A percentile compares a stretch with the other conserved stretches of the same genome.
Evolutionary conservation across 1,284 basidiomycete genomes (phyloP).

Genomic region (Prillingera fragicola): DNA sequence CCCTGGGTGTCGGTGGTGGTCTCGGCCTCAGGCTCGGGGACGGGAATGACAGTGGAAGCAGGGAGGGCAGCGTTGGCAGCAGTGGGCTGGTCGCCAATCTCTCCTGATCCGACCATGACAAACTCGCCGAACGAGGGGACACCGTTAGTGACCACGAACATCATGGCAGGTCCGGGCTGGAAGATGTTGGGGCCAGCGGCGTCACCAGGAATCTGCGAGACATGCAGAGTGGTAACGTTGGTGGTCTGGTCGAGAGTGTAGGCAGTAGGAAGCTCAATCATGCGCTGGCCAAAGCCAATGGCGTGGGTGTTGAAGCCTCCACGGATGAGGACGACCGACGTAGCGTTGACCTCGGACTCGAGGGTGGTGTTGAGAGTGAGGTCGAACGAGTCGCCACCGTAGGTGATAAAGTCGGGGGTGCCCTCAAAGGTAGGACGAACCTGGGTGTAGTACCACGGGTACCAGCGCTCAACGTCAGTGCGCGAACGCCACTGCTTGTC

Average conservation of each 20-base stretch:
- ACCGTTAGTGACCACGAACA: slow-evolving; percentile 75
- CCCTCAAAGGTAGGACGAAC: slow-evolving; percentile 57
- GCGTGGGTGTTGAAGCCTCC: slow-evolving; percentile 92
- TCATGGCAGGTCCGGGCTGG: slow-evolving; percentile 75
- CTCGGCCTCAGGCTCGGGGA: slow-evolving; percentile 3
- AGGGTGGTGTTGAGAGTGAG: slow-evolving; percentile 59
- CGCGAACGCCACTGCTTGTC: slow-evolving; percentile 43
- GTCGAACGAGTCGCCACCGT: slow-evolving; percentile 77
- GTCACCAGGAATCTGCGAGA: slow-evolving; percentile 72
- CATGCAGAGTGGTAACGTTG: slow-evolving; percentile 67
- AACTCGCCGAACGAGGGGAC: slow-evolving; percentile 70
- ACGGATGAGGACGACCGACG: slow-evolving; percentile 73
- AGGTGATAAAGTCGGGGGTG: slow-evolving; percentile 47
- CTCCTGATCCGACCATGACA: slow-evolving; percentile 71
- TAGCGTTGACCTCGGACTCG: slow-evolving; percentile 49
- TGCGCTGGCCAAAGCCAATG: slow-evolving; percentile 57
- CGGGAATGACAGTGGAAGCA: slow-evolving; percentile 19
- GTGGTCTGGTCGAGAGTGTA: slow-evolving; percentile 69
- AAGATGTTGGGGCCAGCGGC: slow-evolving; percentile 59
- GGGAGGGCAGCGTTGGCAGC: slow-evolving; percentile 57
- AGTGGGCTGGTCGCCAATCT: slow-evolving; percentile 64
- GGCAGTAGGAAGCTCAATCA: slow-evolving; percentile 66
- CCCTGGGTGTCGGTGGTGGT: too few relatives aligned
- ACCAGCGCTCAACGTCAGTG: slow-evolving; percentile 46
- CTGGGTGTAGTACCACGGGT: slow-evolving; percentile 54